phyloP scores from a whole-genome alignment of 257 asterid species.

The Penstemon newberryi region DNA sequence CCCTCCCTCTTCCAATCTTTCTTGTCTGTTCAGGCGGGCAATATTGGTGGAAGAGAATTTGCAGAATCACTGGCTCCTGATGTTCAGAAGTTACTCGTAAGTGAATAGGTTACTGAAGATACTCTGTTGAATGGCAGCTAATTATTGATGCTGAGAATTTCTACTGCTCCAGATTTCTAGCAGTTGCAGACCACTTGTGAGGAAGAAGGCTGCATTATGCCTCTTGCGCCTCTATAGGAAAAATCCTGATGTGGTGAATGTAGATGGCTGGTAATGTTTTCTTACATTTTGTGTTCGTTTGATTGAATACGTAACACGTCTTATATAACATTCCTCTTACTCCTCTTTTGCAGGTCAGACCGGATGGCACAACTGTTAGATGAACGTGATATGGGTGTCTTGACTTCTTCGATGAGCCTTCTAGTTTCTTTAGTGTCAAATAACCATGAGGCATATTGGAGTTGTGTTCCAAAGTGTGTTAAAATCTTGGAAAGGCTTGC shows the following conservation, averaged over 20 bases:
- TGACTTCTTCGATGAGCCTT: slow-evolving; percentile 98
- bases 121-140: slow-evolving; percentile 25
- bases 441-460: slow-evolving; percentile 95
- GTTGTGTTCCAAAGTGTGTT: slow-evolving; percentile 97
- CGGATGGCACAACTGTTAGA: slow-evolving; percentile 95
- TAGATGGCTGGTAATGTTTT: slow-evolving; percentile 84
- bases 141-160: slow-evolving; percentile 30
- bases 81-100: slow-evolving; percentile 98
- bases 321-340: slow-evolving; percentile 8
- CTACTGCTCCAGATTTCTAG: slow-evolving; percentile 74
- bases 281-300: slow-evolving; percentile 25
- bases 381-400: slow-evolving; percentile 97
- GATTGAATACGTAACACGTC: slow-evolving; percentile 7
- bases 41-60: slow-evolving; percentile 98
- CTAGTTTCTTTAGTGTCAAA: slow-evolving; percentile 92
- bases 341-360: slow-evolving; percentile 75
- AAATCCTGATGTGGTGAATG: slow-evolving; percentile 96
- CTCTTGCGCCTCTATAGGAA: slow-evolving; percentile 92
- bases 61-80: slow-evolving; percentile 99
- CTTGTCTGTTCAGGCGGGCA: slow-evolving; percentile 72
- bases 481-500: slow-evolving; percentile 89
- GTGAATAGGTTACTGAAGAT: slow-evolving; percentile 38
- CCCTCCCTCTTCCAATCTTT: slow-evolving; percentile 28
- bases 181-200: slow-evolving; percentile 96
- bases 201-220: slow-evolving; percentile 98